Evolutionary conservation across 225 moss, liverwort and hornwort species (phyloP).

Genomic region (Physcomitrium patens): DNA sequence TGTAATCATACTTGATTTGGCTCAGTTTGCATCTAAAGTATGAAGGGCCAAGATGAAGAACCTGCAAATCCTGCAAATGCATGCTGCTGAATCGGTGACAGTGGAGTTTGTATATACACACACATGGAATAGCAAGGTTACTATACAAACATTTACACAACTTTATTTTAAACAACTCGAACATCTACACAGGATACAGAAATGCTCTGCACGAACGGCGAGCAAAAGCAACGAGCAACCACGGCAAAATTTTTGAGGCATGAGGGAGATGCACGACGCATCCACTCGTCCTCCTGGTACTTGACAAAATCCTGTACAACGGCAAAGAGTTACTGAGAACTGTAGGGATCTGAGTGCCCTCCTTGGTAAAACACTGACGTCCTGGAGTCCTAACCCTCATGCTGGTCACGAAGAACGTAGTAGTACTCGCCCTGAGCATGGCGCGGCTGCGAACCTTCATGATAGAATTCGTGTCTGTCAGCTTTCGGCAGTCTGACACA

Average conservation of each 20-base stretch:
- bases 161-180: constrained; percentile 18
- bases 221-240: background rate
- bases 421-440: constrained; percentile 11
- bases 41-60: too few species aligned
- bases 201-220: background rate
- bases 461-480: constrained; percentile 32
- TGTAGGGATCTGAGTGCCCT: constrained; percentile 17
- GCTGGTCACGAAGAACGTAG: constrained; percentile 13
- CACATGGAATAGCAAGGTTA: constrained; percentile 4
- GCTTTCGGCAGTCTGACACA: constrained; percentile 35
- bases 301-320: constrained; percentile 25
- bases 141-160: constrained; percentile 50
- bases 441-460: background rate
- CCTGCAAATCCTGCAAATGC: too few species aligned
- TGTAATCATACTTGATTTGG: too few species aligned
- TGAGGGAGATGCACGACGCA: background rate
- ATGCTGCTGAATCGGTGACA: too few species aligned
- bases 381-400: constrained; percentile 3
- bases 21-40: too few species aligned
- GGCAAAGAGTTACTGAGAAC: constrained; percentile 6
- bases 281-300: constrained; percentile 3
- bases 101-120: too few species aligned
- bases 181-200: constrained; percentile 32
- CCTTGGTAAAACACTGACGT: constrained; percentile 12
- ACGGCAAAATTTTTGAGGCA: constrained; percentile 29